A percentile compares a stretch with the other conserved stretches of the same genome.
Evolutionary conservation across 768 basidiomycete species (phyloP).

Genomic region (Symmetrospora coprosmae): DNA sequence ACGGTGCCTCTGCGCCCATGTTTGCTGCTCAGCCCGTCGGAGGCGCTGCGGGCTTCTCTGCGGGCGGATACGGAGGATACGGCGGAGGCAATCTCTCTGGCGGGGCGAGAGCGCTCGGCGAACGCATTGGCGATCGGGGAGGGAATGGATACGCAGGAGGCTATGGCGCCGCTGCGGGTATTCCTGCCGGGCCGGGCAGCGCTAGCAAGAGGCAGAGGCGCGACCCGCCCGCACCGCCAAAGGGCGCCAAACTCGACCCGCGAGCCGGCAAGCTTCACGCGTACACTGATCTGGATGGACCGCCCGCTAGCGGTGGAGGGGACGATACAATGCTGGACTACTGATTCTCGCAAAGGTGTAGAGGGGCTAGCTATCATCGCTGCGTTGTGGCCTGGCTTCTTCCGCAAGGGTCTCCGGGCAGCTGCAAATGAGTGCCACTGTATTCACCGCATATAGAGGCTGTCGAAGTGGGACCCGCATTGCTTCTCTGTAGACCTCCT

Average conservation of each 20-base stretch:
- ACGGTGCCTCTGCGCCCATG: too few species aligned
- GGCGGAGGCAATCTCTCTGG: not conserved
- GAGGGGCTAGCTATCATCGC: too few species aligned
- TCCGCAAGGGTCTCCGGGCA: too few species aligned
- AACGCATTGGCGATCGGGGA: conserved; percentile 11
- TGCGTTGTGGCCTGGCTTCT: too few species aligned
- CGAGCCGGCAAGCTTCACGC: conserved; percentile 3
- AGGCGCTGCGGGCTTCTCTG: not conserved
- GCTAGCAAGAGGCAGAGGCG: conserved; percentile 1
- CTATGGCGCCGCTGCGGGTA: not conserved
- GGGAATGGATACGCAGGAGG: too few species aligned
- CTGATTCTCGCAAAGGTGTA: too few species aligned
- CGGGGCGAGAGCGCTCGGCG: not conserved
- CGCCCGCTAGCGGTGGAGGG: not conserved
- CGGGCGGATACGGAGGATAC: not conserved
- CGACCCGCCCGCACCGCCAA: conserved; percentile 2
- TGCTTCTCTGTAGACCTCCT: too few species aligned
- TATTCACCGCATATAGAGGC: too few species aligned
- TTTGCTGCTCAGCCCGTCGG: too few species aligned
- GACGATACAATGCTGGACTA: conserved; percentile 12
- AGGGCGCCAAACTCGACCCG: conserved; percentile 19
- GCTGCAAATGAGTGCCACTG: too few species aligned
- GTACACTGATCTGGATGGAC: conserved; percentile 19
- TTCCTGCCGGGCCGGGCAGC: too few species aligned
- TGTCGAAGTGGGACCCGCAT: too few species aligned